Evolutionary conservation across 768 basidiomycete genomes (phyloP).

Genomic region (Leccinum obscurum): DNA sequence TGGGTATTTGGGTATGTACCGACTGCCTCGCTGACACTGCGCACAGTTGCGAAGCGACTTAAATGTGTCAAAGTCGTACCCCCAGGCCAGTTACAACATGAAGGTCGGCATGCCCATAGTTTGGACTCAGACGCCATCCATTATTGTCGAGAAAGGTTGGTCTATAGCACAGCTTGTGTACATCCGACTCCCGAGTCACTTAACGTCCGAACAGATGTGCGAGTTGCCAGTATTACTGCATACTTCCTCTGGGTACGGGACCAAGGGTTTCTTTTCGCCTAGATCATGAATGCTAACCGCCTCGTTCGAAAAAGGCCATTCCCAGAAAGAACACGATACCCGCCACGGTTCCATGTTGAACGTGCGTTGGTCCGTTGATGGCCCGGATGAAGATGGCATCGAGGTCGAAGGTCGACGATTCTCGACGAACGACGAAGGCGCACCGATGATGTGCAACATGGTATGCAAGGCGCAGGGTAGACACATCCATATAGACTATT

Average conservation of each 20-base stretch:
- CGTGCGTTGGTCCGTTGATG: constrained; percentile 55
- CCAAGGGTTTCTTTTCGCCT: not conserved
- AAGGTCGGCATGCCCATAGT: constrained; percentile 51
- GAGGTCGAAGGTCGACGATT: constrained; percentile 56
- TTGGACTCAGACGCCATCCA: constrained; percentile 45
- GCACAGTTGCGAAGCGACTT: constrained; percentile 46
- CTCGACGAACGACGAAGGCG: constrained; percentile 51
- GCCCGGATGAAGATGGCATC: constrained; percentile 44
- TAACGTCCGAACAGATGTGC: constrained; percentile 40
- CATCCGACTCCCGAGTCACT: not conserved
- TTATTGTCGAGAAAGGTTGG: constrained; percentile 51
- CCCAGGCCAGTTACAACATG: constrained; percentile 40
- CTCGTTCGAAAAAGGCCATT: constrained; percentile 41
- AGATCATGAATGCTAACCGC: not conserved
- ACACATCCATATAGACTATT: constrained; percentile 57
- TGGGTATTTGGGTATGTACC: constrained; percentile 12
- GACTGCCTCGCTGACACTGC: not conserved
- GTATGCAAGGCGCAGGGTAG: constrained; percentile 52
- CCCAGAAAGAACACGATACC: constrained; percentile 59
- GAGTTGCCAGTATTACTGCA: constrained; percentile 59
- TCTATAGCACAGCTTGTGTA: not conserved
- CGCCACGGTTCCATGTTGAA: constrained; percentile 61
- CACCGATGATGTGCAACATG: constrained; percentile 63
- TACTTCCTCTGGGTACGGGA: constrained; percentile 47
- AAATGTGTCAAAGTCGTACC: constrained; percentile 49